Evolutionary conservation across 768 basidiomycete species (phyloP).

Genomic region (Suillus plorans): DNA sequence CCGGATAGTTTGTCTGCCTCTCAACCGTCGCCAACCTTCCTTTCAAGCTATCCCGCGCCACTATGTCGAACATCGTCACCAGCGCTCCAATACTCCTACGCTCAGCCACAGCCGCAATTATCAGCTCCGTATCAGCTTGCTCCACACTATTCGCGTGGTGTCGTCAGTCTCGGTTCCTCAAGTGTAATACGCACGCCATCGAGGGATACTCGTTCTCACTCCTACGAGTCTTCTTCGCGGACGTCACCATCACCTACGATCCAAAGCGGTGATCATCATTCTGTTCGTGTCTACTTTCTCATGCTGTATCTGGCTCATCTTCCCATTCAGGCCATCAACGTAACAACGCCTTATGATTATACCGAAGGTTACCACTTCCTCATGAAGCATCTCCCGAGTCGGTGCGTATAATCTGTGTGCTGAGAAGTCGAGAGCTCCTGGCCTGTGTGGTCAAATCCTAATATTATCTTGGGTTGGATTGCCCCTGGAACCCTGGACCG

Average conservation of each 20-base stretch:
- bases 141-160: conserved; percentile 53
- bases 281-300: conserved; percentile 20
- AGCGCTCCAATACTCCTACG: conserved; percentile 40
- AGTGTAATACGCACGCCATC: conserved; percentile 28
- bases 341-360: conserved; percentile 85
- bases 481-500: conserved; percentile 22
- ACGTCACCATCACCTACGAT: conserved; percentile 43
- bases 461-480: conserved; percentile 37
- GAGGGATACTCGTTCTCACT: conserved; percentile 27
- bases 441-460: conserved; percentile 37
- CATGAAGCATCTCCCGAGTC: conserved; percentile 87
- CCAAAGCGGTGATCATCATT: conserved; percentile 35
- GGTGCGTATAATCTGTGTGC: conserved; percentile 55
- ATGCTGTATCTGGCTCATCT: conserved; percentile 32
- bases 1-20: conserved; percentile 32
- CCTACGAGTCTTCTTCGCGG: conserved; percentile 30
- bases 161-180: conserved; percentile 40
- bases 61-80: conserved; percentile 33
- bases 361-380: conserved; percentile 96
- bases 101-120: conserved; percentile 27
- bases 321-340: conserved; percentile 59
- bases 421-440: conserved; percentile 38
- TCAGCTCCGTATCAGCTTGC: conserved; percentile 20
- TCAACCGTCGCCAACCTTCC: conserved; percentile 29
- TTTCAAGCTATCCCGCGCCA: conserved; percentile 28